Base-by-base conservation (phyloP, 352 stramenopile genomes). In the Phytophthora pseudosyringae region DNA sequence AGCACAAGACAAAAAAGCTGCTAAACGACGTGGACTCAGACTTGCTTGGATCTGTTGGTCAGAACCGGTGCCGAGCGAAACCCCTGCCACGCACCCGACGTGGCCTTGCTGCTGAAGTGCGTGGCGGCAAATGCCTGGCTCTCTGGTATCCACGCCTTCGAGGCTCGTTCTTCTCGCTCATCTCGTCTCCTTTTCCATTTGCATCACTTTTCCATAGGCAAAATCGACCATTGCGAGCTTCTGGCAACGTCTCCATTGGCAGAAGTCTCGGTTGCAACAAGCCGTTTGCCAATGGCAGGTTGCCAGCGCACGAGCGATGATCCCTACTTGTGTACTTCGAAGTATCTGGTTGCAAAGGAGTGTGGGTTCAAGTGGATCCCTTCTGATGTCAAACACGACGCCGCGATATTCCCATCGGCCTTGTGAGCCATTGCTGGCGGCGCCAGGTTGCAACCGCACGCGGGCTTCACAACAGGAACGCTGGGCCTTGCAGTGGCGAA, bases 61-160 rank as follows among this genome's bases (percentile, higher is more conserved):
- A 65, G 40, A 65, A 65, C 25, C 26, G 33, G 35, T 47, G 26
- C 51, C 44, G 57, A 57, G 15, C 39, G 57, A 65, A 52, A 52
- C 18, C n/a, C 7, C 13, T 59, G 51, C 21, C 32, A 46, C 54
- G 32, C 4, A 46, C 21, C n/a, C 32, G 48, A 45, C 48, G 48
- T 57, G 49, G 49, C 49, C 18, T 16, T 36, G 26, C 8, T 40
- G 31, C 13, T 29, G 29, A 48, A 18, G 41, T 48, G 16, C 49
- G 54, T 49, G 50, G 50, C 35, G 18, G 18, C 21, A 7, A 36
- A 36, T 8, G 25, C 40, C 9, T 9, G 29, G 8, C 16, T n/a
- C 9, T n/a, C 9, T 11, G 9, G 35, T 40, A 40, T 40, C 35
- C 12, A 40, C 11, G 15, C 4, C 35, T n/a, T n/a, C 11, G 12